These are phyloP conservation scores for Tylopilus subfusipes DNA, from an alignment of 768 basidiomycete species.

Conservation along the genomic window DNA sequence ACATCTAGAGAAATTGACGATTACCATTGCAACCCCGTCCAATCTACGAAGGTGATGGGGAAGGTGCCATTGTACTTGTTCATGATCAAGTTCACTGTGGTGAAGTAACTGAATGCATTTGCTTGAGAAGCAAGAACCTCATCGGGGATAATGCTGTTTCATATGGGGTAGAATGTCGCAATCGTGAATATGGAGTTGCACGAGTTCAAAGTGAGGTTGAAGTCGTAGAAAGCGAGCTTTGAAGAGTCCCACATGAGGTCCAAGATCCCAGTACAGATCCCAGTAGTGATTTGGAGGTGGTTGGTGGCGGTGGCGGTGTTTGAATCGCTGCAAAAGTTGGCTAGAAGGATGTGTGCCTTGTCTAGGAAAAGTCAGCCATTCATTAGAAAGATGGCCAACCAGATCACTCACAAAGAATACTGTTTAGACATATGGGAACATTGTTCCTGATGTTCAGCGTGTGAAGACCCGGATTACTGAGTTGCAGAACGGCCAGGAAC, in stretches of 20 bases:
- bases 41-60: conserved; percentile 71
- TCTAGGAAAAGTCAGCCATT: conserved; percentile 38
- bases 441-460: conserved; percentile 67
- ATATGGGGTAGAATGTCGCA: conserved; percentile 81
- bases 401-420: conserved; percentile 66
- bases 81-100: conserved; percentile 71
- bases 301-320: conserved; percentile 41
- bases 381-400: not conserved
- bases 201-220: conserved; percentile 65
- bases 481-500: conserved; percentile 36
- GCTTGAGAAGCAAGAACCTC: conserved; percentile 55
- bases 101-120: conserved; percentile 70
- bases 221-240: conserved; percentile 91
- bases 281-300: conserved; percentile 55
- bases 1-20: conserved; percentile 1
- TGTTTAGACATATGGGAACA: conserved; percentile 77
- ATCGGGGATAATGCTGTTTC: conserved; percentile 80
- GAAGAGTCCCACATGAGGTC: conserved; percentile 83
- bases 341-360: conserved; percentile 57
- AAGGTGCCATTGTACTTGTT: conserved; percentile 86
- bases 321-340: conserved; percentile 53
- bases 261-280: conserved; percentile 65
- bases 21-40: conserved; percentile 78
- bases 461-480: conserved; percentile 54
- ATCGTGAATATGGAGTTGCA: conserved; percentile 66